Base-by-base conservation (phyloP, 345 rosid species). In the Acer negundo region DNA sequence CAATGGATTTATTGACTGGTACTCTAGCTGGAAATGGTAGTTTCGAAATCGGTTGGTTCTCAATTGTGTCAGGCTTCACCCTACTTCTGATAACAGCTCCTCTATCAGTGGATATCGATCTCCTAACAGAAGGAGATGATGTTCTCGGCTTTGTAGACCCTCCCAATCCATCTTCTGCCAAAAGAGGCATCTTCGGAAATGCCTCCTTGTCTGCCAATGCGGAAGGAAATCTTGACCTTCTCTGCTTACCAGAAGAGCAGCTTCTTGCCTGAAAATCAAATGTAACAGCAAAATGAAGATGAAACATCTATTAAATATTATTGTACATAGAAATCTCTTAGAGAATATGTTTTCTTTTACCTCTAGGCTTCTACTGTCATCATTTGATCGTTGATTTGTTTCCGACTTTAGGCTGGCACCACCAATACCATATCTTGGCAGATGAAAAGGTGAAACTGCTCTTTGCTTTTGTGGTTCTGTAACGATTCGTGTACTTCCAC, bases 11-110 rank as follows among this genome's bases (percentile, higher is more conserved):
- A 77, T 81, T 89, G 80, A 81, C 89, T 4, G 89, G 86, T 55
- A 92, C 93, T 88, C 96, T 89, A 64, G 93, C 99, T 4, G 99
- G 98, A 79, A 93, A 93, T 15, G 94, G 98, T 59, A 85, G 80
- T 89, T 84, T 88, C 62, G 86, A 80, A 72, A 90, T 64, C 1
- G 89, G 84, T 56, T 86, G 94, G 70, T 80, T 89, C 61, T 92
- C 97, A 58, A 80, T 69, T 22, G 82, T 56, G 0, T 95, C 98
- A 3, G 86, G 78, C 73, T 87, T 95, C 70, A 74, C 76, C 89
- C 85, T 87, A 80, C 88, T 84, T 85, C 88, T 87, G 4, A 85
- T 82, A 55, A 74, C 35, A 63, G 97, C 82, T 77, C 89, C 99
- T 87, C 97, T 89, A 38, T 96, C 97, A 0, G 93, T 92, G 6